Percentiles rank a stretch among this genome's conserved stretches.
Conservation (phyloP, 441 rosid species). For the Populus tomentosa region DNA sequence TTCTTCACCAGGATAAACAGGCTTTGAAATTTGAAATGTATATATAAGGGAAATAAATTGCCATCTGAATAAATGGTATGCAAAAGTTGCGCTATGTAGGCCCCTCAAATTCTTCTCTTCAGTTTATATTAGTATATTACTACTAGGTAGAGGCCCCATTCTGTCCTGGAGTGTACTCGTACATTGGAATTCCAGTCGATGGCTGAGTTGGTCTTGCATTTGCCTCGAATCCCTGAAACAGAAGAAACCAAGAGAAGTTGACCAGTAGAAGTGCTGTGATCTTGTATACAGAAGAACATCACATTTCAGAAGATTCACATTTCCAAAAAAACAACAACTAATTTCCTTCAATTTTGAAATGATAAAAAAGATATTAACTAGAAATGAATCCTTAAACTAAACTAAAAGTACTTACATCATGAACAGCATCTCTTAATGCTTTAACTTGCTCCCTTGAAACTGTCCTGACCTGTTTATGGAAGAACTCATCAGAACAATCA, state of each 20-base stretch:
- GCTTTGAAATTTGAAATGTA: no score
- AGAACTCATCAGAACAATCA: not conserved
- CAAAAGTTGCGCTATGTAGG: not conserved
- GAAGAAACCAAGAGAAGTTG: not conserved
- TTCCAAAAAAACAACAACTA: no score
- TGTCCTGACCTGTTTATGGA: conserved; percentile 25
- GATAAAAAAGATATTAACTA: not conserved
- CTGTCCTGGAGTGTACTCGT: conserved; percentile 24
- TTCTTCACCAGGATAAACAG: not conserved
- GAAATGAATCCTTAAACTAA: not conserved
- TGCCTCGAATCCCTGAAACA: conserved; percentile 39
- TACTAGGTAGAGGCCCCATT: not conserved
- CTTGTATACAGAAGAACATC: not conserved
- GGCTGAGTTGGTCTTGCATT: conserved; percentile 59
- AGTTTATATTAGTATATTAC: no score
- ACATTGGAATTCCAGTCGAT: conserved; percentile 31
- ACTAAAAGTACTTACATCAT: conserved; percentile 35
- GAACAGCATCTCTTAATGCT: conserved; percentile 34
- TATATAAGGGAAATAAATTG: not conserved
- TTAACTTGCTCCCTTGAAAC: conserved; percentile 43
- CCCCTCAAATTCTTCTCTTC: not conserved
- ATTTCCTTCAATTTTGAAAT: not conserved
- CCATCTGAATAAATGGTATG: not conserved
- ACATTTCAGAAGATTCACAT: no score
- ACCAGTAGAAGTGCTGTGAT: not conserved